Evolutionary conservation across 2,329 filamentous ascomycete species (phyloP), one percentile per base, ranked within the genome.

Genomic region (Colletotrichum higginsianum): DNA sequence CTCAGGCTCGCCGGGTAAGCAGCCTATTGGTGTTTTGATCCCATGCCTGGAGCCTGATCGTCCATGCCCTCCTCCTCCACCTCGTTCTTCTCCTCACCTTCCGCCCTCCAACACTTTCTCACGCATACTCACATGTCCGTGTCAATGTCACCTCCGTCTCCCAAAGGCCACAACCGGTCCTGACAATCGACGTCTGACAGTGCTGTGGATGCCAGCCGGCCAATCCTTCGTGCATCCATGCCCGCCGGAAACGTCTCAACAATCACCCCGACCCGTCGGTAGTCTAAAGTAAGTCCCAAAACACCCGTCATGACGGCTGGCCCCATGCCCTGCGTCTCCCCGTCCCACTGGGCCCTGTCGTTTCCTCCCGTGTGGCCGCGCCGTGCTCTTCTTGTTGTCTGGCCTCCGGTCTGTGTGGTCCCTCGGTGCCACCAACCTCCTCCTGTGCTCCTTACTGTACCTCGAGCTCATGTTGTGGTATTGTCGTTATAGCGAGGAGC

Each of bases 271-370:
- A 56, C 38, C 58, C 57, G 40, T 40, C 38, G 46, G 65, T 68
- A 65, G 65, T 68, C 68, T 47, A 71, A 67, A 68, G 68, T 71
- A 68, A 67, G 57, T 30, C 68, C 52, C 30, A 21, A 71, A 61
- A 68, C 68, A 67, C 21, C 35, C 65, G 49, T 57, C 56, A 42
- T 52, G 50, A 58, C 58, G 52, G 50, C 65, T 58, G 65, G 65
- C 67, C 49, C 67, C 62, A 66, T 56, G 47, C 52, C 18, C 49
- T 71, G 64, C 50, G 47, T 68, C 52, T 60, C 58, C 64, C 68
- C 65, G 64, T 47, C 52, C 53, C 57, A 40, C 65, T 67, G 65
- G 68, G 68, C 62, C 64, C 55, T 61, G 57, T 53, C 21, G 42
- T 68, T 12, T 40, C 35, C 35, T 40, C 35, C 46, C 38, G 58